Base-by-base conservation (phyloP, 108 stramenopile species). In the Cafeteria roenbergensis region DNA sequence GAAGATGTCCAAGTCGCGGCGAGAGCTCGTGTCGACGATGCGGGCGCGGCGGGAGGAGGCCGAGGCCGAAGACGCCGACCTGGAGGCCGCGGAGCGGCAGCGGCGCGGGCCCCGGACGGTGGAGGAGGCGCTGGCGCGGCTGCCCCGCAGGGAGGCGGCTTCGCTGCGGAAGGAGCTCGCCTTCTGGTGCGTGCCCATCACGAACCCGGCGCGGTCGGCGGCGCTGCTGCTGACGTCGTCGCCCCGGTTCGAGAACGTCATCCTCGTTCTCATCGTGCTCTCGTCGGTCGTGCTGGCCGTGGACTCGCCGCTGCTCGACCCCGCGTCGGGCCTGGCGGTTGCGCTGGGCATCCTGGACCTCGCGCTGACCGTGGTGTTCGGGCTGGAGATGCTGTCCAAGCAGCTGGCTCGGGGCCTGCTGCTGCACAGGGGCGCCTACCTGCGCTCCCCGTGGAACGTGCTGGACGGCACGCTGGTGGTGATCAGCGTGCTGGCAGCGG, bases 371-470 rank as follows among this genome's bases (percentile, higher is more conserved):
- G 26, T 62, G 51, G 53, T 83, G 34, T 88, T 88, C 59, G 50
- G 70, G 24, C 22, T 66, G 27, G 87, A 88, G 73, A 66, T 79
- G 68, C 14, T 80, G 12, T 51, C 81, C 34, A 88, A 88, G 76
- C 32, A 84, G 24, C 1, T 83, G 27, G 80, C 84, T 0, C 54
- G 70, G 29, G 87, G 87, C 27, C 66, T 84, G 31, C 25, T 69
- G 25, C 22, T 63, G 0, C 62, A 60, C 68, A 48, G 25, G 34
- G 17, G 51, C 28, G 60, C 70, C 1, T 88, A 86, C 70, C 56
- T 85, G 38, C 35, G 70, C 52, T 71, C 72, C 60, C 25, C 48
- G 32, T 88, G 87, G 87, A 86, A 88, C 53, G 22, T 81, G 20
- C 52, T 88, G 0, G 87, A 88, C 66, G 75, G 74, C 26, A 35